These are phyloP conservation scores for Adiantum capillusveneris DNA, from an alignment of 75 land plant genomes.

Conservation along the genomic window DNA sequence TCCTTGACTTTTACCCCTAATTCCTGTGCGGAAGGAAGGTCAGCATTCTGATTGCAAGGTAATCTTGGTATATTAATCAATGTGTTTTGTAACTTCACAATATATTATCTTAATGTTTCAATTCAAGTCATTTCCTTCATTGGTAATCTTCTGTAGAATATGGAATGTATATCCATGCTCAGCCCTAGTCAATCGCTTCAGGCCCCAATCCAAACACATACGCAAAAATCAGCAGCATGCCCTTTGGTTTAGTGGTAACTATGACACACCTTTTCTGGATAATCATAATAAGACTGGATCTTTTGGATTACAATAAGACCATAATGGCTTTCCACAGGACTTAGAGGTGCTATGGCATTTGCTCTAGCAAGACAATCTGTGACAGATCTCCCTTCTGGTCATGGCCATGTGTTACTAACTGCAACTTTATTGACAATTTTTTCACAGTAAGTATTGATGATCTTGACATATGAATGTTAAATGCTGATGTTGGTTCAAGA, in stretches of 20 bases:
- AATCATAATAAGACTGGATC: too few relatives aligned
- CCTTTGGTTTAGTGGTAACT: constrained; percentile 26
- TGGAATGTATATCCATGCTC: constrained; percentile 27
- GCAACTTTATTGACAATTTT: constrained; percentile 28
- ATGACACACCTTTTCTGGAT: too few relatives aligned
- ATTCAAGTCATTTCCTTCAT: too few relatives aligned
- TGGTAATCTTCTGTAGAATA: constrained; percentile 4
- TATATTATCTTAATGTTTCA: too few relatives aligned
- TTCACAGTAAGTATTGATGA: constrained; percentile 33
- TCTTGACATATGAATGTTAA: too few relatives aligned
- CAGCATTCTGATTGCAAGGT: constrained; percentile 35
- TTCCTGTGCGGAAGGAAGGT: constrained; percentile 5
- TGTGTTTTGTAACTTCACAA: too few relatives aligned
- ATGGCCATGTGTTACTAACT: constrained; percentile 24
- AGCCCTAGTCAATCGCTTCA: constrained; percentile 15
- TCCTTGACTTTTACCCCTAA: not conserved
- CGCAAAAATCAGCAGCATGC: constrained; percentile 29
- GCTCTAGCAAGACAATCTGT: constrained; percentile 35
- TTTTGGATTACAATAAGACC: too few relatives aligned
- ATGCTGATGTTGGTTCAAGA: too few relatives aligned
- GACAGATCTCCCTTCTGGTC: constrained; percentile 21
- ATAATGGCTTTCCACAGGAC: constrained; percentile 10
- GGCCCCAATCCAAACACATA: constrained; percentile 15
- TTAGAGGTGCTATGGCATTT: constrained; percentile 38
- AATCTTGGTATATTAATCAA: too few relatives aligned